phyloP scores from a whole-genome alignment of 2,329 filamentous ascomycete species.

The Colletotrichum brevisporum region DNA sequence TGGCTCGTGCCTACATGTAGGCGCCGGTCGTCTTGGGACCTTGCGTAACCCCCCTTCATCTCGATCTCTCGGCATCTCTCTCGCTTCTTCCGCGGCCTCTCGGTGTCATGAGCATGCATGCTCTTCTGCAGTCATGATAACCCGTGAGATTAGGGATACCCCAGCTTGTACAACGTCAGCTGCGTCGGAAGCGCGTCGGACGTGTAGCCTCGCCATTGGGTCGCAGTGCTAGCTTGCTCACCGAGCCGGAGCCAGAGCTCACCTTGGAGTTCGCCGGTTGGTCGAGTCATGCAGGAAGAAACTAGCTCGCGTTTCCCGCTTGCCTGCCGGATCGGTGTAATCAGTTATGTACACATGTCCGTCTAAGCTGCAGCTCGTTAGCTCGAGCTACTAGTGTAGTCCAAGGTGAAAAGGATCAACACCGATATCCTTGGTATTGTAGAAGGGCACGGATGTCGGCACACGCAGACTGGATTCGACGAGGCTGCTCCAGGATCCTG shows the following conservation, averaged over 20 bases:
- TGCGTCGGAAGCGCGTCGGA: neutral
- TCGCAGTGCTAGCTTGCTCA: slow-evolving; percentile 6
- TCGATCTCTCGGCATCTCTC: too few relatives aligned
- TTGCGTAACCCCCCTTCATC: neutral
- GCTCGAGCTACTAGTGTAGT: too few relatives aligned
- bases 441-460: neutral
- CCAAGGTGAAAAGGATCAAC: too few relatives aligned
- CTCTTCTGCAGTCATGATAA: too few relatives aligned
- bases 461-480: neutral
- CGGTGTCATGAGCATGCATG: too few relatives aligned
- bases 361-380: too few relatives aligned
- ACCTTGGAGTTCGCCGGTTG: neutral
- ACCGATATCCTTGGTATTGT: too few relatives aligned
- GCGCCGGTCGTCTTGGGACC: neutral
- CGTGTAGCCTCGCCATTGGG: slow-evolving; percentile 32
- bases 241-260: slow-evolving; percentile 1
- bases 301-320: neutral
- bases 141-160: neutral
- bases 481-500: slow-evolving; percentile 1
- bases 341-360: neutral
- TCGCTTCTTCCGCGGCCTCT: too few relatives aligned
- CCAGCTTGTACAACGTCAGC: neutral
- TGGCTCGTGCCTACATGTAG: neutral
- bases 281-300: neutral
- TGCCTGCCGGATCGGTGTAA: slow-evolving; percentile 3